Conservation (phyloP, 208 protist species). For the Leishmania aethiopica region DNA sequence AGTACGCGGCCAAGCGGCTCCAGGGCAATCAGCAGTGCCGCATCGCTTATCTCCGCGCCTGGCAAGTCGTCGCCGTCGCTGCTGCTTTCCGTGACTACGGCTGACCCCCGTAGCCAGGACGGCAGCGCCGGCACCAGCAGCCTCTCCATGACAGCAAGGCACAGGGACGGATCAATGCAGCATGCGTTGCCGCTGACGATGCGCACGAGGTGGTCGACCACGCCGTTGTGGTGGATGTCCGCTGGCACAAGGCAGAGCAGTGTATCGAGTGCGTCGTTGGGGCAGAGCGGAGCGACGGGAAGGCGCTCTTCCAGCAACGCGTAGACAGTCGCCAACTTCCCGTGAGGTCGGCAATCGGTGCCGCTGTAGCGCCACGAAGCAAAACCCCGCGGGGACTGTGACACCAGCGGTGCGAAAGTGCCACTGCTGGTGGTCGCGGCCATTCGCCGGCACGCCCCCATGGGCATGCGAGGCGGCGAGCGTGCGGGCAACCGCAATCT, state of each 20-base stretch:
- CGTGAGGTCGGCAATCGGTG: background rate
- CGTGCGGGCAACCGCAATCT: background rate
- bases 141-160: constrained; percentile 13
- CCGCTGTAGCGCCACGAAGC: background rate
- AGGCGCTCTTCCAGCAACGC: constrained; percentile 33
- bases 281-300: constrained; percentile 28
- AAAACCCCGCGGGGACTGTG: no score
- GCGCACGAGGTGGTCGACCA: constrained; percentile 26
- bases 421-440: background rate
- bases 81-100: background rate
- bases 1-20: constrained; percentile 12
- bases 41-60: background rate
- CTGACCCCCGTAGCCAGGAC: background rate
- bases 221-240: constrained; percentile 16
- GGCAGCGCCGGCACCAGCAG: constrained; percentile 12
- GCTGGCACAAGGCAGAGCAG: background rate
- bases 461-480: background rate
- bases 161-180: constrained; percentile 15
- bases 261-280: constrained; percentile 31
- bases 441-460: background rate
- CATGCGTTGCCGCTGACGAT: constrained; percentile 23
- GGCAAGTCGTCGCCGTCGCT: background rate
- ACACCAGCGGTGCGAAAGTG: constrained; percentile 4
- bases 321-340: background rate
- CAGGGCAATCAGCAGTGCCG: constrained; percentile 11